Conservation (phyloP, 768 basidiomycete species). For the Lactarius trivialis region DNA sequence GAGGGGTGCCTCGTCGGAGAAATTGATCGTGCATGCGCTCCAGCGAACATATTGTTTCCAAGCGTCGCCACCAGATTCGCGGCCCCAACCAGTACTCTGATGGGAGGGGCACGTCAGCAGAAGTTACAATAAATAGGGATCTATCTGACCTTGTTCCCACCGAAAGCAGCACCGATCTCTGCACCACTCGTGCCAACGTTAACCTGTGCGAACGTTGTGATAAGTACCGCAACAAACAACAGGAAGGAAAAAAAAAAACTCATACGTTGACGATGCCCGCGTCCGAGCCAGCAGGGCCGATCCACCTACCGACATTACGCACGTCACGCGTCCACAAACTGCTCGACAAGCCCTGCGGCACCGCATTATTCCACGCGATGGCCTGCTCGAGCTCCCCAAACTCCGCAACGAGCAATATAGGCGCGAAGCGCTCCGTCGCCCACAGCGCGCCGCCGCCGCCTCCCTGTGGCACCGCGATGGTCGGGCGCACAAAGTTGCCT, state of each 20-base stretch:
- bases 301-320: conserved; percentile 83
- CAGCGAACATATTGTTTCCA: conserved; percentile 97
- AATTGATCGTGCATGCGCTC: conserved; percentile 91
- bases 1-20: conserved; percentile 79
- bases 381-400: conserved; percentile 86
- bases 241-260: conserved; percentile 6
- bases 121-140: too few species aligned
- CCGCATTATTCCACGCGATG: conserved; percentile 85
- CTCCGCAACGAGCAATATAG: conserved; percentile 78
- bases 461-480: conserved; percentile 74
- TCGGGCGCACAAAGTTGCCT: conserved; percentile 89
- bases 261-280: conserved; percentile 87
- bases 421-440: conserved; percentile 81
- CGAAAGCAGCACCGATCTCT: conserved; percentile 83
- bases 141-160: conserved; percentile 77
- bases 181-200: conserved; percentile 66
- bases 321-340: conserved; percentile 87
- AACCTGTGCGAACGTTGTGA: conserved; percentile 35
- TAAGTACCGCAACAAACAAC: too few species aligned
- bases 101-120: background rate
- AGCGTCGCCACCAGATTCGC: conserved; percentile 96
- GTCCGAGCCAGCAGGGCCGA: conserved; percentile 85
- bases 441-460: conserved; percentile 59
- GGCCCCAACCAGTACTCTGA: conserved; percentile 87
- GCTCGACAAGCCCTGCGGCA: conserved; percentile 88